A percentile compares a stretch with the other conserved stretches of the same genome.
Conservation (phyloP, 306 rosid genomes). For the Casuarina cunninghamiana region DNA sequence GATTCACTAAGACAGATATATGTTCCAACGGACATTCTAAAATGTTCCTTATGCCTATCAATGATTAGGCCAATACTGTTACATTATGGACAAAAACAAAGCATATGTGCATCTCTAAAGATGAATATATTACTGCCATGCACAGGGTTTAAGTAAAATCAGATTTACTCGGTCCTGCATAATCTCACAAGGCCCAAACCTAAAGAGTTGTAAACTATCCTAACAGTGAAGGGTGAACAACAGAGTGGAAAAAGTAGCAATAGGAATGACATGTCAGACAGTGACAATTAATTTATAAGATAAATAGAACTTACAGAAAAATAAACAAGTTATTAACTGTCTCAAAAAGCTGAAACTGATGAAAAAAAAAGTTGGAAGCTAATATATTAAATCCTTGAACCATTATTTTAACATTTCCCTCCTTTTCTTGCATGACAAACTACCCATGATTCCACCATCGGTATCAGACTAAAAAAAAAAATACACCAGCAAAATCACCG, state of each 20-base stretch:
- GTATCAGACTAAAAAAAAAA: no score
- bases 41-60: not conserved
- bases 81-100: not conserved
- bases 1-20: not conserved
- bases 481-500: no score
- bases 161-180: not conserved
- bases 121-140: not conserved
- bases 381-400: no score
- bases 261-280: not conserved
- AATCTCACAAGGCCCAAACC: constrained; percentile 6
- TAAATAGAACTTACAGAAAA: not conserved
- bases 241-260: not conserved
- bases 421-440: no score
- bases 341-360: no score
- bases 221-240: not conserved
- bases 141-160: not conserved
- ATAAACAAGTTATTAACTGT: not conserved
- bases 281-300: not conserved
- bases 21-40: not conserved
- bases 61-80: not conserved
- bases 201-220: not conserved
- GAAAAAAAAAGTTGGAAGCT: no score
- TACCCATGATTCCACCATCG: no score
- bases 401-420: no score
- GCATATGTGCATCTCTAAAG: not conserved